phyloP scores from a whole-genome alignment of 257 asterid species.

The Nicotiana paniculata region DNA sequence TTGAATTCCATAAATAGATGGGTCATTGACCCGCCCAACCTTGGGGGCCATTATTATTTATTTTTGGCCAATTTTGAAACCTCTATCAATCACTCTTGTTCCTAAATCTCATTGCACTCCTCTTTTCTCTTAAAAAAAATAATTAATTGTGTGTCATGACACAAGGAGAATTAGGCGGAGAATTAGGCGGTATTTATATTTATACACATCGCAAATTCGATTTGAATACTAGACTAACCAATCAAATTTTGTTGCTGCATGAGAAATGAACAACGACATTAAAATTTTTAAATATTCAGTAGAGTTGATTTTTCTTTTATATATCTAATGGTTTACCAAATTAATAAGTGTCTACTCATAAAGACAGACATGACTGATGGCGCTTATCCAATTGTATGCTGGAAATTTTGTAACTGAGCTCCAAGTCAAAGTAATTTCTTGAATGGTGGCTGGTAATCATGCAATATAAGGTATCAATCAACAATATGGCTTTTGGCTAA shows the following conservation, averaged over 20 bases:
- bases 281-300: too few species aligned
- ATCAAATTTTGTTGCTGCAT: neutral
- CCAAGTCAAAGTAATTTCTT: constrained; percentile 3
- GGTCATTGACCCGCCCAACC: too few species aligned
- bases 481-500: neutral
- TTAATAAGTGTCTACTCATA: neutral
- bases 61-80: too few species aligned
- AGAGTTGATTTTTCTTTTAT: neutral
- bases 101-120: neutral
- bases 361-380: neutral
- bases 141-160: neutral
- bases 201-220: neutral
- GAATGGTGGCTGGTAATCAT: neutral
- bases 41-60: too few species aligned
- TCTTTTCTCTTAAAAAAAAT: too few species aligned
- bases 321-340: neutral
- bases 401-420: constrained; percentile 3
- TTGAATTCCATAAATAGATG: too few species aligned
- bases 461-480: neutral
- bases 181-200: neutral
- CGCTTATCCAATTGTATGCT: neutral
- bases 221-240: neutral
- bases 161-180: neutral
- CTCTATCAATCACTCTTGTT: neutral
- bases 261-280: neutral